A percentile compares a stretch with the other conserved stretches of the same genome.
phyloP scores from a whole-genome alignment of 1,139 yeast species.

The Taphrina deformans region DNA sequence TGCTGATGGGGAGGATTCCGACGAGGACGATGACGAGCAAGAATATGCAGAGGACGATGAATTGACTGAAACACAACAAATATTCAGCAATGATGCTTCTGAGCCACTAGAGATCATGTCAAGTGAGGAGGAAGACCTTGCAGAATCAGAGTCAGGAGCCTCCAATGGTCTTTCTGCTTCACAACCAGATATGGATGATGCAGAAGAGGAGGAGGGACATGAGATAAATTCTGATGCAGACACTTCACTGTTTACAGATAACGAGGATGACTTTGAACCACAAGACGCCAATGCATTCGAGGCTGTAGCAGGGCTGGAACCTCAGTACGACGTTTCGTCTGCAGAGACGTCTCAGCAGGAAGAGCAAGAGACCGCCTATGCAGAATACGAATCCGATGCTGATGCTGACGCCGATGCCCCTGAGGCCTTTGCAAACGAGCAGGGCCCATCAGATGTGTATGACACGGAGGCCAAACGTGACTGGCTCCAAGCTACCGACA shows the following conservation, averaged over 20 bases:
- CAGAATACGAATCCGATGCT: neutral
- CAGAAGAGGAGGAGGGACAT: neutral
- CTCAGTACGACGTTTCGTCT: neutral
- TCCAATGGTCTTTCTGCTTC: neutral
- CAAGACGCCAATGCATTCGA: neutral
- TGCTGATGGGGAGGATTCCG: neutral
- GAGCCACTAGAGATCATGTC: neutral
- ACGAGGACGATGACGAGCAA: neutral
- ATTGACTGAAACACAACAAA: neutral
- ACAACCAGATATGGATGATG: neutral
- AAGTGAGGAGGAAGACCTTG: constrained; percentile 7
- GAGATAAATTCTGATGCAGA: neutral
- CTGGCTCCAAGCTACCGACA: neutral
- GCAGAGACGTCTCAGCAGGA: neutral
- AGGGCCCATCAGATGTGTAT: neutral
- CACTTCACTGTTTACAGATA: neutral
- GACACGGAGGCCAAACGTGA: constrained; percentile 8
- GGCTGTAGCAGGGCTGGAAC: neutral
- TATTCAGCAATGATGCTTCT: neutral
- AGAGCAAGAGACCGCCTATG: neutral
- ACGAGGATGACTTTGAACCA: neutral
- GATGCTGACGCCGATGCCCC: constrained; percentile 14
- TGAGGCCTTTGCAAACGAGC: constrained; percentile 5
- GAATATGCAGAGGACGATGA: constrained; percentile 8
- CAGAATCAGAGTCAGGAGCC: neutral